Conservation (phyloP, 495 filamentous ascomycete species). For the Viridothelium virens region DNA sequence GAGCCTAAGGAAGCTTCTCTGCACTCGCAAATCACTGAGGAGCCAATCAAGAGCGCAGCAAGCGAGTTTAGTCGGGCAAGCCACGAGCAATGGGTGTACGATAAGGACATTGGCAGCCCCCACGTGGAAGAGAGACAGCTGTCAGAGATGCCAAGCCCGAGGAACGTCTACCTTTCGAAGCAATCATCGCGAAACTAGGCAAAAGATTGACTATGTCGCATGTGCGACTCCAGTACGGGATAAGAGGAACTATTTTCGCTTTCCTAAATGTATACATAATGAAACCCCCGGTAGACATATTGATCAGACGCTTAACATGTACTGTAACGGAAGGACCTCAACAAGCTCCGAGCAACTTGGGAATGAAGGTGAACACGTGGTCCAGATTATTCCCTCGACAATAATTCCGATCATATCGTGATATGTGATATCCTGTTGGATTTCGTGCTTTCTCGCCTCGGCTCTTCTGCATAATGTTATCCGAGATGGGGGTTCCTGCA, state of each 20-base stretch:
- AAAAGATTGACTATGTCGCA: neutral
- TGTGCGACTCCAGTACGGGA: no score
- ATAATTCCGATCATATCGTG: no score
- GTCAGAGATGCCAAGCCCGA: neutral
- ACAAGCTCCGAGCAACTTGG: no score
- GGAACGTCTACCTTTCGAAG: neutral
- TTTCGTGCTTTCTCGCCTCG: neutral
- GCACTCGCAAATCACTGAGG: neutral
- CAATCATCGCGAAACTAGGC: neutral
- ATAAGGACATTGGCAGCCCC: neutral
- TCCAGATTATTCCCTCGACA: no score
- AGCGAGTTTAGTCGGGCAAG: neutral
- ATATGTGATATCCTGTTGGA: no score
- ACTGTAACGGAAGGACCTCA: no score
- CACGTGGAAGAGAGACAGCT: neutral
- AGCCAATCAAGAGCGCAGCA: neutral
- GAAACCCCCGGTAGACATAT: no score
- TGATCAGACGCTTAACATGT: no score
- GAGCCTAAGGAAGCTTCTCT: neutral
- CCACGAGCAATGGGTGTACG: neutral
- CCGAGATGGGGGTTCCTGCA: neutral
- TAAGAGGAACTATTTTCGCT: no score
- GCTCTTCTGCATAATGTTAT: neutral
- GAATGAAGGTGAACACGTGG: no score
- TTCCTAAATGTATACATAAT: no score